These are phyloP conservation scores for Globisporangium heterothallicum DNA, from an alignment of 352 stramenopile species.

Conservation along the genomic window DNA sequence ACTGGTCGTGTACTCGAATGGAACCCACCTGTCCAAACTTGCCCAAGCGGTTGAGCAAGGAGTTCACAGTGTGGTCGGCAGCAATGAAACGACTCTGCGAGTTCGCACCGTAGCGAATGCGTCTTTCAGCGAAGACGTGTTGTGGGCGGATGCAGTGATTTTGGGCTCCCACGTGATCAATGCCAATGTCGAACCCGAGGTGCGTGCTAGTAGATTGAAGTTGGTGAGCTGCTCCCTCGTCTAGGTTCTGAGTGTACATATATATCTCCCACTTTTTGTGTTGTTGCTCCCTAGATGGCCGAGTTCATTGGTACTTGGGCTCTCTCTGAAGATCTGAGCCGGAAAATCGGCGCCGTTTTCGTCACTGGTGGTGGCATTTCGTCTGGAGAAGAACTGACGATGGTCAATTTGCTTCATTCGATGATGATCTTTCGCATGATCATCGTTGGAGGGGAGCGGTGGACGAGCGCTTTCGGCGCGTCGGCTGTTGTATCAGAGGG, in stretches of 20 bases:
- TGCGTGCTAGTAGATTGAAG: slow-evolving; percentile 13
- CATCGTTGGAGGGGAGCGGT: slow-evolving; percentile 76
- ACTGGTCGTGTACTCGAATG: slow-evolving; percentile 69
- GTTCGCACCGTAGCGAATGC: slow-evolving; percentile 50
- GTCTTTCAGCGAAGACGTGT: slow-evolving; percentile 74
- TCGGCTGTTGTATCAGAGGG: slow-evolving; percentile 78
- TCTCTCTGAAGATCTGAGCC: slow-evolving; percentile 63
- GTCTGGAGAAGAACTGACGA: slow-evolving; percentile 78
- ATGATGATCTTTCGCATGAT: slow-evolving; percentile 88
- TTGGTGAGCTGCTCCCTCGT: neutral
- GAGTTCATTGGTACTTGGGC: slow-evolving; percentile 73
- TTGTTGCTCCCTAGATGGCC: slow-evolving; percentile 32
- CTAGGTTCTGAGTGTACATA: neutral
- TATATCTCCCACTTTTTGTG: neutral
- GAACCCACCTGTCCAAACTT: slow-evolving; percentile 67
- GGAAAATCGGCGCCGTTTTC: slow-evolving; percentile 84
- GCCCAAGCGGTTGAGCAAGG: slow-evolving; percentile 58
- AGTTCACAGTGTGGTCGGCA: slow-evolving; percentile 27
- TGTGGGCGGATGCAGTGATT: slow-evolving; percentile 81
- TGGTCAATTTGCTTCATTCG: slow-evolving; percentile 81
- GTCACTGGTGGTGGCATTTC: slow-evolving; percentile 79
- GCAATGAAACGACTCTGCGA: slow-evolving; percentile 34
- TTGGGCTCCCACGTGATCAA: slow-evolving; percentile 84
- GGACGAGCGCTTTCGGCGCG: slow-evolving; percentile 82
- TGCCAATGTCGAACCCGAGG: slow-evolving; percentile 84